Evolutionary conservation across 345 rosid genomes (phyloP), one percentile per base, ranked within the genome.

Genomic region (Camelina hispida): DNA sequence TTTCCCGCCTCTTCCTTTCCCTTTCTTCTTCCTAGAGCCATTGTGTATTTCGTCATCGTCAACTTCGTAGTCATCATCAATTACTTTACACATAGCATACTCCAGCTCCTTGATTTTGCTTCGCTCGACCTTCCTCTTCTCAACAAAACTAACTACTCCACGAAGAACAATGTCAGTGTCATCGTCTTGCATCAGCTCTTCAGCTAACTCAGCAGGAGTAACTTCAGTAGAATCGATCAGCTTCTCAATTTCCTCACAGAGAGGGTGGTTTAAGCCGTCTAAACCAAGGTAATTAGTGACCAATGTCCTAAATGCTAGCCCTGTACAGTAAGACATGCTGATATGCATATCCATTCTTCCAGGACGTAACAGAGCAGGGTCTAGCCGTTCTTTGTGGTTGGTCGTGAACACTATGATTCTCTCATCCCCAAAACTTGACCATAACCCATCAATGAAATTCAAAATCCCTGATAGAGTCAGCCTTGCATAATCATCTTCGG

Each of bases 341-440:
- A 85, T 80, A 60, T 85, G 89, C 74, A 78, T 14, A 70, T 83
- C 86, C 86, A 83, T 83, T 14, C 83, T 56, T 43, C 83, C 83
- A 16, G 83, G 83, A 50, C 83, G 83, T 17, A 75, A 7, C 66
- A 80, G 2, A 2, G 83, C 83, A 34, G 77, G 83, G 57, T 80
- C 80, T 10, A 80, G 80, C 25, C 77, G n/a, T 0, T 80, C 77
- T 37, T 80, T 80, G 16, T 80, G 83, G 5, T 80, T 80, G 2
- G 77, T 80, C 1, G 80, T 80, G 67, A 80, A 80, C 44, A 80
- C 80, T 6, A 80, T 70, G 77, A 80, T 75, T 32, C 83, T 56
- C 70, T 80, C 83, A 14, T 80, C 83, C 1, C 83, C 83, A 9
- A 72, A 80, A 50, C 83, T 80, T 1, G 80, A 80, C 83, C 83